phyloP scores from a whole-genome alignment of 2,329 filamentous ascomycete genomes.

The Colletotrichum sansevieriae region DNA sequence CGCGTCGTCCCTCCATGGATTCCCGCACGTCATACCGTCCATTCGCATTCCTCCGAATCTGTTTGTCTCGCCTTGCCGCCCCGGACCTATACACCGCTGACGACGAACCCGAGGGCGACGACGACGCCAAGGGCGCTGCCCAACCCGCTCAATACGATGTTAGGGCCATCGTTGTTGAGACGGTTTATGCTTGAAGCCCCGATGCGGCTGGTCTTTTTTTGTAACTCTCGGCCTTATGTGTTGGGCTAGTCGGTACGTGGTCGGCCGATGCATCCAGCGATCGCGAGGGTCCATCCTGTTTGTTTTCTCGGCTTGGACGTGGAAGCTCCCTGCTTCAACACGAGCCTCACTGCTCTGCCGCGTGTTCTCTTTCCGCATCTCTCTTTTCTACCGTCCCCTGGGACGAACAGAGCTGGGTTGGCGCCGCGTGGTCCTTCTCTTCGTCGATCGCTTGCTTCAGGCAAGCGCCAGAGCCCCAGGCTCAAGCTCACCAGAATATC shows the following conservation, averaged over 20 bases:
- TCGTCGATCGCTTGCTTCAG: slow-evolving; percentile 29
- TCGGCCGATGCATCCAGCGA: slow-evolving; percentile 19
- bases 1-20: not conserved
- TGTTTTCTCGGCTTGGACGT: slow-evolving; percentile 20
- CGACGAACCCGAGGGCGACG: slow-evolving; percentile 14
- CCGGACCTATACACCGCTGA: not conserved
- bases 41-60: slow-evolving; percentile 2
- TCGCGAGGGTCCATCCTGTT: slow-evolving; percentile 26
- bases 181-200: slow-evolving; percentile 23
- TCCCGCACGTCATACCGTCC: slow-evolving; percentile 19
- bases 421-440: slow-evolving; percentile 22
- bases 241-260: slow-evolving; percentile 25
- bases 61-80: slow-evolving; percentile 1
- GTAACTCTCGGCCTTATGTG: slow-evolving; percentile 1
- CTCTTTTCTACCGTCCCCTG: not conserved
- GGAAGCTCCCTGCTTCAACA: slow-evolving; percentile 25
- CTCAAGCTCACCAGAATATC: slow-evolving; percentile 34
- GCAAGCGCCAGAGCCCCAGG: slow-evolving; percentile 17
- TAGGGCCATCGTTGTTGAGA: slow-evolving; percentile 29
- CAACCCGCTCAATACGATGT: not conserved
- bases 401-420: slow-evolving; percentile 13
- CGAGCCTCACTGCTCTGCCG: slow-evolving; percentile 30
- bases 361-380: not conserved
- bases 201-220: slow-evolving; percentile 22
- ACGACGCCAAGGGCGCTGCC: not conserved